These are phyloP conservation scores for Bothriochloa decipiens DNA, from an alignment of 176 grass and related monocot genomes.

Conservation along the genomic window DNA sequence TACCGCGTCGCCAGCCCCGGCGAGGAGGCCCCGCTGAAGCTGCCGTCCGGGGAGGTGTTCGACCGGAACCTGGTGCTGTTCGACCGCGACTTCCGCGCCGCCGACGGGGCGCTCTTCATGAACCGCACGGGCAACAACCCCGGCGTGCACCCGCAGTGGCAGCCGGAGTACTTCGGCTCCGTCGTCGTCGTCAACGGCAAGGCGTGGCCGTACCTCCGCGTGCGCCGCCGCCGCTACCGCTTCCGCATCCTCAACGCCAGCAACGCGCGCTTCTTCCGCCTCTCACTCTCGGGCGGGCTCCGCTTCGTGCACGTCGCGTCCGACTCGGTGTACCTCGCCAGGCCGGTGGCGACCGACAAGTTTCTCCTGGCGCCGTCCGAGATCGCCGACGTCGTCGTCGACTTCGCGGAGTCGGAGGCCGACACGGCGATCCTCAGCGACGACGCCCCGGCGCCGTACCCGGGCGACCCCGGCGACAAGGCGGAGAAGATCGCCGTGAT, in stretches of 20 bases:
- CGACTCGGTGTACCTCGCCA: conserved; percentile 58
- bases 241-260: conserved; percentile 83
- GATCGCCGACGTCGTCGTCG: conserved; percentile 67
- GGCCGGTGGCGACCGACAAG: conserved; percentile 17
- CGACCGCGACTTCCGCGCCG: conserved; percentile 61
- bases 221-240: conserved; percentile 63
- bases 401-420: conserved; percentile 40
- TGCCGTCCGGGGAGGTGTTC: conserved; percentile 49
- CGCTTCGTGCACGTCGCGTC: conserved; percentile 62
- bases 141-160: conserved; percentile 76
- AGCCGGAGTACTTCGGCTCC: conserved; percentile 81
- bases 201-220: conserved; percentile 73
- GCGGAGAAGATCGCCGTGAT: conserved; percentile 57
- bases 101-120: conserved; percentile 64
- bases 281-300: conserved; percentile 52
- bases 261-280: conserved; percentile 77
- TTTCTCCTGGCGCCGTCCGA: conserved; percentile 71
- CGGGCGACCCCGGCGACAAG: conserved; percentile 76
- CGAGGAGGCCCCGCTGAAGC: conserved; percentile 34
- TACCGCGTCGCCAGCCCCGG: conserved; percentile 48
- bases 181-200: conserved; percentile 66
- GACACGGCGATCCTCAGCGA: conserved; percentile 43
- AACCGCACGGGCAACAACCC: conserved; percentile 75
- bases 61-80: conserved; percentile 61
- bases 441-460: conserved; percentile 76